Percentiles rank a stretch among this genome's conserved stretches.
phyloP scores from a whole-genome alignment of 495 filamentous ascomycete genomes.

The Trichoderma erinaceum region DNA sequence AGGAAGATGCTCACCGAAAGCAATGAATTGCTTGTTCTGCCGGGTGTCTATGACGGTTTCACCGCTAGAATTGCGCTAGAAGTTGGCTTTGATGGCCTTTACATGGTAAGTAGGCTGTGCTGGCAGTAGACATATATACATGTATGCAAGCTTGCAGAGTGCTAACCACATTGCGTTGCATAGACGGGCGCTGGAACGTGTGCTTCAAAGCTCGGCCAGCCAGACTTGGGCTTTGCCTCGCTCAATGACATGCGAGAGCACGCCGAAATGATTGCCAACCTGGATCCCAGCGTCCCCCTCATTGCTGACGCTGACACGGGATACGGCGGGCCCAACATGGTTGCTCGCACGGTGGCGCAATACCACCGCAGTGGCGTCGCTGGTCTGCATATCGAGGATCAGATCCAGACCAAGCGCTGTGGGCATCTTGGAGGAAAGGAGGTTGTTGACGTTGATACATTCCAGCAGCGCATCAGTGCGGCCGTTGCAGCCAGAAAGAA shows the following conservation, averaged over 20 bases:
- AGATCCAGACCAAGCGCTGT: conserved; percentile 60
- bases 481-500: conserved; percentile 30
- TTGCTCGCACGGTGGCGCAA: conserved; percentile 55
- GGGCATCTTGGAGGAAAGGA: conserved; percentile 58
- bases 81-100: conserved; percentile 55
- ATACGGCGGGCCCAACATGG: conserved; percentile 57
- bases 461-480: conserved; percentile 48
- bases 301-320: conserved; percentile 70
- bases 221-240: conserved; percentile 58
- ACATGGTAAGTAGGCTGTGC: conserved; percentile 43
- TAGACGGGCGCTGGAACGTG: conserved; percentile 60
- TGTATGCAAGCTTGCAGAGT: conserved; percentile 20
- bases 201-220: conserved; percentile 55
- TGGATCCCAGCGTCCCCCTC: conserved; percentile 50
- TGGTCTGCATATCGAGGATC: conserved; percentile 67
- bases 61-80: conserved; percentile 58
- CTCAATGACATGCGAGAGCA: conserved; percentile 61
- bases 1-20: conserved; percentile 36
- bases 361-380: conserved; percentile 66
- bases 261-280: conserved; percentile 58
- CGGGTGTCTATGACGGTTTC: conserved; percentile 65
- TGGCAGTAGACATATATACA: background rate
- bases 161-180: background rate
- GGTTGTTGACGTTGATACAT: conserved; percentile 49
- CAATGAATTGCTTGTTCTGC: conserved; percentile 45